Percentiles rank a stretch among this genome's conserved stretches.
Conservation (phyloP, 345 rosid genomes). For the Hypericum perforatum region DNA sequence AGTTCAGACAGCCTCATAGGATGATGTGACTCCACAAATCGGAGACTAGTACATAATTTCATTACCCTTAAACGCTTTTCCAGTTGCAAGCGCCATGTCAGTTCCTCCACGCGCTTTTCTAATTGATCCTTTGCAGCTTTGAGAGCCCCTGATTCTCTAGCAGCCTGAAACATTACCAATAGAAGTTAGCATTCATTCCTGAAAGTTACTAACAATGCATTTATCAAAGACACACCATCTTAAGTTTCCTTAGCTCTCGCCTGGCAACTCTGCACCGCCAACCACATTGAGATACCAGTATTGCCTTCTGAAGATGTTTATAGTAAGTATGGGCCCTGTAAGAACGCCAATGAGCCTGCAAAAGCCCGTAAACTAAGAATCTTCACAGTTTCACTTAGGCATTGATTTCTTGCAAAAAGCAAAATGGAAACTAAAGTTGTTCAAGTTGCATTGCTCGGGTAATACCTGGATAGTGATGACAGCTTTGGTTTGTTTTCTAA, state of each 20-base stretch:
- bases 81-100: slow-evolving; percentile 62
- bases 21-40: not conserved
- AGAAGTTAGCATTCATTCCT: slow-evolving; percentile 6
- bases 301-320: slow-evolving; percentile 24
- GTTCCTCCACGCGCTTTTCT: slow-evolving; percentile 63
- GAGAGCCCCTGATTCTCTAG: slow-evolving; percentile 69
- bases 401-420: too few species aligned
- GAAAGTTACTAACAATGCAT: not conserved
- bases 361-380: not conserved
- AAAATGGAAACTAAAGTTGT: too few species aligned
- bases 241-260: slow-evolving; percentile 34
- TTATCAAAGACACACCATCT: slow-evolving; percentile 18
- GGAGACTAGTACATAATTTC: not conserved
- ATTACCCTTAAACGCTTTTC: slow-evolving; percentile 64
- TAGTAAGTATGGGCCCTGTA: slow-evolving; percentile 25
- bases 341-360: slow-evolving; percentile 29
- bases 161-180: slow-evolving; percentile 28
- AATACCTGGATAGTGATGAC: slow-evolving; percentile 4
- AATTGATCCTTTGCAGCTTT: slow-evolving; percentile 75
- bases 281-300: slow-evolving; percentile 24
- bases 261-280: slow-evolving; percentile 35
- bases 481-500: slow-evolving; percentile 10
- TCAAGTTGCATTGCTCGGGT: not conserved
- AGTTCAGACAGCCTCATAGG: not conserved
- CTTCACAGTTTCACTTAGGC: too few species aligned